Percentiles rank a stretch among this genome's conserved stretches.
phyloP scores from a whole-genome alignment of 2,329 filamentous ascomycete species.

The Ophiostoma angusticollis region DNA sequence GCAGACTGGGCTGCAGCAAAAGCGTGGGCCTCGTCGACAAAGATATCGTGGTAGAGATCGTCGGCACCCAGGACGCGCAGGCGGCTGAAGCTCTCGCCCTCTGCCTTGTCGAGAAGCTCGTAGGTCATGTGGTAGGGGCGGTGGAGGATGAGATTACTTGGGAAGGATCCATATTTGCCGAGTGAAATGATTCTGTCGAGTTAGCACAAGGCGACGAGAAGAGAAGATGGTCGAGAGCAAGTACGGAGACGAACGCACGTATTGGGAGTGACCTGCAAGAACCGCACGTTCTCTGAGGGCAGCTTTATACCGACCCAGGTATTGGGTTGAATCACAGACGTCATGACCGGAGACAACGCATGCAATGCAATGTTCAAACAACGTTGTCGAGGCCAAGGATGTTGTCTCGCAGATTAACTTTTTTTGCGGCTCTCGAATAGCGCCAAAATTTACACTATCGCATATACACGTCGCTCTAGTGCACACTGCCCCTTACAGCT shows the following conservation, averaged over 20 bases:
- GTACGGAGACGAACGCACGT: constrained; percentile 35
- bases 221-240: constrained; percentile 7
- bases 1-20: constrained; percentile 23
- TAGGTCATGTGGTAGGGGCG: constrained; percentile 86
- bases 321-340: constrained; percentile 37
- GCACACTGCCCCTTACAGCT: no score
- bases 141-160: constrained; percentile 78
- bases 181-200: constrained; percentile 62
- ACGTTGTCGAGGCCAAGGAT: no score
- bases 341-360: constrained; percentile 6
- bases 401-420: no score
- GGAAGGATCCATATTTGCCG: constrained; percentile 86
- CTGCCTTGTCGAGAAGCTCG: constrained; percentile 63
- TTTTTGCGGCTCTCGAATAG: no score
- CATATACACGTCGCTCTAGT: no score
- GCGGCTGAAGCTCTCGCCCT: constrained; percentile 50
- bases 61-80: constrained; percentile 67
- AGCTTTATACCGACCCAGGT: constrained; percentile 48
- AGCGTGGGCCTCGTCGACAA: constrained; percentile 29
- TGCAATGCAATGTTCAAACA: neutral
- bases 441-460: no score
- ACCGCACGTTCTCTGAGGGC: constrained; percentile 43
- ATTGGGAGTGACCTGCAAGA: constrained; percentile 47
- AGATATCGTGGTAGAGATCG: constrained; percentile 73
- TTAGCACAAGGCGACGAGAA: neutral